Base-by-base conservation (phyloP, 768 basidiomycete genomes). In the Lactarius deliciosus region DNA sequence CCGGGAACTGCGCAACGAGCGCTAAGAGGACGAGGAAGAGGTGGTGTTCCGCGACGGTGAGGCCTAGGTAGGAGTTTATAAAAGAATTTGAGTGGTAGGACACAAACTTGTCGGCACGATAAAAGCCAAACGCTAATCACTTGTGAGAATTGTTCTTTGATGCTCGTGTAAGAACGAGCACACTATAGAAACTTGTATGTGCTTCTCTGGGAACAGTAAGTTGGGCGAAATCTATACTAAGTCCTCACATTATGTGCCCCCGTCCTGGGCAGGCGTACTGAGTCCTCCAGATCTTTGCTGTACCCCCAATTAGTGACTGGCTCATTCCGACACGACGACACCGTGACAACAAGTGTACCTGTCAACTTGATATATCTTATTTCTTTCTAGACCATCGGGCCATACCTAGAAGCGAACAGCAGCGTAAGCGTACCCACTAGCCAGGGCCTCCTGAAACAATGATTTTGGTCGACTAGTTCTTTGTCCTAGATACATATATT, bases 1-100 rank as follows among this genome's bases (percentile, higher is more conserved):
- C 89, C 93, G n/a, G 95, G 94, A n/a, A 81, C 92, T 10, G 92
- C 93, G 15, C 89, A 91, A 74, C 83, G 91, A 54, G 94, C 92
- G 16, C 76, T 96, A 69, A 84, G 94, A 74, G 94, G 94, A 54
- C 82, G 95, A 69, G 95, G 95, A 32, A 84, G 94, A 66, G 94
- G 95, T 63, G 69, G 69, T 20, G 84, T 87, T 80, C 87, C 85
- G 57, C 80, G 90, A 71, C 87, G 91, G 79, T 92, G 71, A 69
- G 68, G 70, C 66, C 70, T 64, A 66, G 70, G 50, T 53, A 25
- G 22, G 25, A 22, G n/a, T 50, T 22, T 9, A 20, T 50, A 71
- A 57, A 61, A 60, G 40, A n/a, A 65, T 64, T 68, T 50, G 70
- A 65, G 68, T 65, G 68, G 68, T 70, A 68, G 68, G 36, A 56